Evolutionary conservation across 1,139 yeast genomes (phyloP).

Genomic region (Tardiomyces depauwii): DNA sequence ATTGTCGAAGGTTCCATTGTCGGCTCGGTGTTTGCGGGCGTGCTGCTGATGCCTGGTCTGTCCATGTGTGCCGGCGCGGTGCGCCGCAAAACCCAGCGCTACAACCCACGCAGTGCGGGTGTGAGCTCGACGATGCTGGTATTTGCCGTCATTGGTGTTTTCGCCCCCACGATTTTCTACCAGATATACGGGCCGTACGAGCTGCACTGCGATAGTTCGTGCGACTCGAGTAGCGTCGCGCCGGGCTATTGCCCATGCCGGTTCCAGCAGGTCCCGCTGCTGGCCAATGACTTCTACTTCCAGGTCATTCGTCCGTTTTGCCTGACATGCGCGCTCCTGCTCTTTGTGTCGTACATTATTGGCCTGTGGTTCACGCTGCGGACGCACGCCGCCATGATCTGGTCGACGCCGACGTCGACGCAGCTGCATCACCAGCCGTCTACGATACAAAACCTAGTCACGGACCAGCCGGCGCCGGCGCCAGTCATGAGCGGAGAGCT

Average conservation of each 20-base stretch:
- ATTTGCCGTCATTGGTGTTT: slow-evolving; percentile 83
- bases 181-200: slow-evolving; percentile 62
- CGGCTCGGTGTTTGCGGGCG: slow-evolving; percentile 92
- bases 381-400: slow-evolving; percentile 92
- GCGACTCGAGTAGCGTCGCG: slow-evolving; percentile 9
- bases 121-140: slow-evolving; percentile 93
- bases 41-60: slow-evolving; percentile 77
- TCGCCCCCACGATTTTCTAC: slow-evolving; percentile 86
- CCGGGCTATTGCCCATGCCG: slow-evolving; percentile 59
- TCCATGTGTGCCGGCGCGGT: slow-evolving; percentile 98
- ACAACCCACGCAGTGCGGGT: slow-evolving; percentile 94
- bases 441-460: neutral
- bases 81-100: slow-evolving; percentile 82
- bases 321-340: slow-evolving; percentile 62
- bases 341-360: slow-evolving; percentile 78
- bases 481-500: neutral
- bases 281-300: slow-evolving; percentile 52
- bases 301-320: slow-evolving; percentile 71
- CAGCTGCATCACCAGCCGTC: slow-evolving; percentile 13
- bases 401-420: slow-evolving; percentile 58
- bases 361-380: slow-evolving; percentile 88
- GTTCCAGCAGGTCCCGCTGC: slow-evolving; percentile 64
- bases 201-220: neutral
- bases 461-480: neutral
- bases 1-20: slow-evolving; percentile 96